These are phyloP conservation scores for Effrenium voratum DNA, from an alignment of 73 alveolate species.

Conservation along the genomic window DNA sequence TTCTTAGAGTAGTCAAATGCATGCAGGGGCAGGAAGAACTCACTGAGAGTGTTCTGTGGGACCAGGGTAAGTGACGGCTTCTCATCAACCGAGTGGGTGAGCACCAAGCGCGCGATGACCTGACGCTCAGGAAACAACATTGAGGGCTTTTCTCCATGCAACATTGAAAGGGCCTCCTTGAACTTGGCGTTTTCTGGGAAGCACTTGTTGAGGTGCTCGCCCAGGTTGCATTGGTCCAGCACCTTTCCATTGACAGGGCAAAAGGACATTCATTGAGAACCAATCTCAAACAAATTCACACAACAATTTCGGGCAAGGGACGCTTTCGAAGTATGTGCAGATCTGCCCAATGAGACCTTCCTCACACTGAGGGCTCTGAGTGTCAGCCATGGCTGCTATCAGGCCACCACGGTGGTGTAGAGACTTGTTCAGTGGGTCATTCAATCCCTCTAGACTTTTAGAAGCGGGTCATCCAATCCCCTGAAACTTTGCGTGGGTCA, in stretches of 20 bases:
- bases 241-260: not conserved
- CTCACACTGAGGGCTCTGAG: no score
- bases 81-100: not conserved
- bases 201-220: no score
- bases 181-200: no score
- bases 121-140: not conserved
- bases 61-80: not conserved
- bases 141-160: not conserved
- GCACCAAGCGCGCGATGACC: conserved; percentile 14
- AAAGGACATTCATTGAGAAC: not conserved
- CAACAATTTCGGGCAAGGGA: not conserved
- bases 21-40: conserved; percentile 6
- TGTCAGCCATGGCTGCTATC: no score
- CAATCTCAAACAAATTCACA: not conserved
- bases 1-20: not conserved
- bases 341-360: not conserved
- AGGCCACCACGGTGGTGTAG: not conserved
- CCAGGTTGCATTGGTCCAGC: not conserved
- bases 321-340: conserved; percentile 29
- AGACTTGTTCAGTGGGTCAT: not conserved
- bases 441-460: not conserved
- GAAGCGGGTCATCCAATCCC: not conserved
- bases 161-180: not conserved
- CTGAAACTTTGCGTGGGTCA: no score
- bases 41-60: not conserved